Evolutionary conservation across 1,139 yeast genomes (phyloP), one percentile per base, ranked within the genome.

Genomic region (Pichia sp.): DNA sequence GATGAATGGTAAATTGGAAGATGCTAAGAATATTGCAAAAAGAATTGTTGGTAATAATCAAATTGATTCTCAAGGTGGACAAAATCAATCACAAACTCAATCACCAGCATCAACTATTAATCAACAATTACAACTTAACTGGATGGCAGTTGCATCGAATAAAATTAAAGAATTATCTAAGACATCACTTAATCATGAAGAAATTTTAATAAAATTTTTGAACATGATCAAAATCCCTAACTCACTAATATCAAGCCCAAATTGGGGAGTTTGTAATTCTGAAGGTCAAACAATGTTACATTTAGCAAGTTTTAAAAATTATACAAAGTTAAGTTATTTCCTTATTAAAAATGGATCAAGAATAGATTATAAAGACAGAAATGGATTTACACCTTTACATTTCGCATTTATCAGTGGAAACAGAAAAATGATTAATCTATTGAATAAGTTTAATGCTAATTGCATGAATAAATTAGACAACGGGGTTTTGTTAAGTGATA

Each of bases 1-100:
- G 66, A 87, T 89, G 95, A 87, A 87, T 60, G 97, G 97, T 50
- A 85, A 82, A 57, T 70, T 89, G 48, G 97, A 90, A 60, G 96
- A 89, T 66, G 96, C 97, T 0, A 78, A 85, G 56, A 87, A 86
- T 60, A 85, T 87, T 58, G 96, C 96, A 1, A 82, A 81, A 65
- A 71, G 95, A 57, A 87, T 87, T 54, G 90, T 87, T 42, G 87
- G 87, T 8, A 78, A 78, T 54, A 78, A 71, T 48, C 53, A 56
- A 43, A 31, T 37, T 30, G 40, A 53, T 47, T 40, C 50, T 41
- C 20, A 32, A 22, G 23, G 48, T 35, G 30, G 49, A 24, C 27
- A 34, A 43, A n/a, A 26, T 6, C 11, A 6, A 23, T 25, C 43
- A 43, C 22, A 33, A 16, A 20, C 47, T 32, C 38, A 37, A 38